Evolutionary conservation across 2,329 filamentous ascomycete genomes (phyloP), one percentile per base, ranked within the genome.

Genomic region (Drechmeria coniospora): DNA sequence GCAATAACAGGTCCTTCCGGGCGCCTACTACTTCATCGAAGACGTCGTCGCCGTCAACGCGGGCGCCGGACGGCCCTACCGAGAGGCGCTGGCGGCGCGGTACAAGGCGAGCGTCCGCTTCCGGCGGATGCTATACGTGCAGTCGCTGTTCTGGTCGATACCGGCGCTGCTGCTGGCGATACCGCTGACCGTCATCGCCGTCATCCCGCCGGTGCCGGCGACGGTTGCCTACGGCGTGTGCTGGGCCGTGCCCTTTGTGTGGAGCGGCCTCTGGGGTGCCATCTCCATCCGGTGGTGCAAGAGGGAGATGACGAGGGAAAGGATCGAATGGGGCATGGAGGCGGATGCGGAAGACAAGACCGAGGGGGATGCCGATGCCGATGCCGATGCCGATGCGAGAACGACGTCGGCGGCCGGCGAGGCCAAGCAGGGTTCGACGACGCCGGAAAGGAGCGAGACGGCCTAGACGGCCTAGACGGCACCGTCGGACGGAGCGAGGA

Each of bases 31-130:
- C 27, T 59, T 79, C 17, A 66, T 78, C 15, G 74, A 79, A 47
- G 74, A 79, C 39, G 61, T 77, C 15, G 63, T 76, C 10, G 72
- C 69, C 4, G 74, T 79, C 22, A 75, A 79, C 41, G 74, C 70
- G 13, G 64, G 61, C 4, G 73, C 68, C 8, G 54, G 54, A n/a
- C 46, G 51, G 20, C 53, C 54, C 0, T 60, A 50, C 24, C 49
- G 56, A 23, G 54, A 59, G 29, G 55, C 54, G 8, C 40, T 56
- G 15, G 49, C 55, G 14, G 56, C 55, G 7, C 44, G 56, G 14
- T 59, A 58, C 34, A 44, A 49, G 29, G 54, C 55, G 5, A 56
- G 52, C 33, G 52, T 53, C 7, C 46, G 54, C 4, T 60, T 60
- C 34, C 47, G 46, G 19, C 42, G 49, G 18, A 57, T 60, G 54